Percentiles rank a stretch among this genome's conserved stretches.
Evolutionary conservation across 2,329 filamentous ascomycete species (phyloP).

Genomic region (Colletotrichum noveboracense): DNA sequence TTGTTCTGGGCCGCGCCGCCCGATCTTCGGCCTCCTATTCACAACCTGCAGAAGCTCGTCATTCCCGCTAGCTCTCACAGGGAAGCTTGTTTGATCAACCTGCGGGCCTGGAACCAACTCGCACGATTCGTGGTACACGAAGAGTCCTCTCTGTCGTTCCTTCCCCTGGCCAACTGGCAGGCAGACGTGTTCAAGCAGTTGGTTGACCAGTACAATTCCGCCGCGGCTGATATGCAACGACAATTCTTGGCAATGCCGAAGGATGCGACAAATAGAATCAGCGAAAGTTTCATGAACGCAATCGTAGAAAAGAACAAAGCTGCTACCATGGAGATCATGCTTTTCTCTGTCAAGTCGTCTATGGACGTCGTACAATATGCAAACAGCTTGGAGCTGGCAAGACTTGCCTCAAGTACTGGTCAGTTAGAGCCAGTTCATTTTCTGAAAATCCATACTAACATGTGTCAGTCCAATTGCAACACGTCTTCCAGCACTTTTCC

Average conservation of each 20-base stretch:
- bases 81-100: slow-evolving; percentile 68
- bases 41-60: slow-evolving; percentile 65
- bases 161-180: slow-evolving; percentile 53
- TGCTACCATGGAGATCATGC: slow-evolving; percentile 57
- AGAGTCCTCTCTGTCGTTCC: slow-evolving; percentile 53
- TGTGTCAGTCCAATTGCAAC: slow-evolving; percentile 49
- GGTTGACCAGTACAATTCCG: slow-evolving; percentile 61
- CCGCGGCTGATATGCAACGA: slow-evolving; percentile 60
- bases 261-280: slow-evolving; percentile 47
- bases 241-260: slow-evolving; percentile 57
- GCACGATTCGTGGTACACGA: slow-evolving; percentile 57
- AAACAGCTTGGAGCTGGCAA: slow-evolving; percentile 49
- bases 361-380: slow-evolving; percentile 56
- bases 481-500: slow-evolving; percentile 55
- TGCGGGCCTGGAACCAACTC: slow-evolving; percentile 68
- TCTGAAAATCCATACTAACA: slow-evolving; percentile 18
- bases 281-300: slow-evolving; percentile 49
- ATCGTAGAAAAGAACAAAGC: slow-evolving; percentile 59
- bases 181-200: slow-evolving; percentile 62
- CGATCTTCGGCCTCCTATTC: slow-evolving; percentile 56
- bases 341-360: slow-evolving; percentile 53
- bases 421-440: slow-evolving; percentile 14
- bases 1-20: slow-evolving; percentile 68
- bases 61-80: slow-evolving; percentile 66
- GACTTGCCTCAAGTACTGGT: slow-evolving; percentile 54